Percentiles rank a stretch among this genome's conserved stretches.
Evolutionary conservation across 345 rosid genomes (phyloP).

Genomic region (Citrus medica): DNA sequence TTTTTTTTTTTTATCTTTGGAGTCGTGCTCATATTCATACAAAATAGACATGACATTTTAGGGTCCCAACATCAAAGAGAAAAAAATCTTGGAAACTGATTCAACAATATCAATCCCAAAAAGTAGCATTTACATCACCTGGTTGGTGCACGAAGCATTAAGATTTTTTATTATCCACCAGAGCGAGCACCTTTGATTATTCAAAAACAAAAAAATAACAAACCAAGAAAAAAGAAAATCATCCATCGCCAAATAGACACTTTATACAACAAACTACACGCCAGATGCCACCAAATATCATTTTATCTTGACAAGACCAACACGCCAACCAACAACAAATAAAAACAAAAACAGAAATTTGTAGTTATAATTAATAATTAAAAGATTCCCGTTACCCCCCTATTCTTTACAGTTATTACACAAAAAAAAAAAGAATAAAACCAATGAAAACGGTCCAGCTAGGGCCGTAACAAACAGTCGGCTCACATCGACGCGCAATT

Average conservation of each 20-base stretch:
- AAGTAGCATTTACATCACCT: not conserved
- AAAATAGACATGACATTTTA: too few species aligned
- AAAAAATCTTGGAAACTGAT: too few species aligned
- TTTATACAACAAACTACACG: too few species aligned
- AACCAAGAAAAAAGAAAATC: not conserved
- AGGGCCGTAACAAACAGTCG: constrained; percentile 17
- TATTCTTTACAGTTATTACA: not conserved
- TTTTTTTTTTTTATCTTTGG: too few species aligned
- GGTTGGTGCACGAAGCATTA: too few species aligned
- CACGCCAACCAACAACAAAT: not conserved
- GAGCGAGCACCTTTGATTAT: not conserved
- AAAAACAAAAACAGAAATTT: not conserved
- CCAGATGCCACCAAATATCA: too few species aligned
- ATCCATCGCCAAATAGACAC: too few species aligned
- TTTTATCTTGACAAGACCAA: not conserved
- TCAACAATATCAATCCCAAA: not conserved
- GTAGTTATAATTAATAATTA: too few species aligned
- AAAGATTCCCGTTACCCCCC: too few species aligned
- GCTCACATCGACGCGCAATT: constrained; percentile 13
- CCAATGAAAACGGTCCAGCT: not conserved
- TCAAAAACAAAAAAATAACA: not conserved
- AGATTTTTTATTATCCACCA: too few species aligned
- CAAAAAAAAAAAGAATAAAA: not conserved
- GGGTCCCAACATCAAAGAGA: too few species aligned
- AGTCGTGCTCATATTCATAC: too few species aligned